phyloP scores from a whole-genome alignment of 2,329 filamentous ascomycete species.

The Fusarium sp. region DNA sequence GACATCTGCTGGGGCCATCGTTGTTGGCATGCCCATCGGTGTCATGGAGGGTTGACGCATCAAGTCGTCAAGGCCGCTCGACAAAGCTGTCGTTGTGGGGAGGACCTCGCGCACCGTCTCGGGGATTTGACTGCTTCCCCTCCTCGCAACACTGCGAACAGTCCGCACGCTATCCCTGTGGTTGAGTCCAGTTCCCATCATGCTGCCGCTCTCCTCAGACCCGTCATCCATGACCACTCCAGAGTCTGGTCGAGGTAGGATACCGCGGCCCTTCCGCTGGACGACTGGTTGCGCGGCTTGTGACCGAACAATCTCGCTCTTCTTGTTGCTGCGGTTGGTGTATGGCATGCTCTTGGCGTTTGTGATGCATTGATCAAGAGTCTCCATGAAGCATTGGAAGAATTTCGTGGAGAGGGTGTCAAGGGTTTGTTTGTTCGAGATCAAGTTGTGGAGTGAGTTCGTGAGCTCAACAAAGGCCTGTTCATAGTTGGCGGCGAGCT shows the following conservation, averaged over 20 bases:
- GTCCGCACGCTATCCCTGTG: conserved; percentile 50
- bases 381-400: conserved; percentile 56
- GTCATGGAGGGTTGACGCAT: conserved; percentile 40
- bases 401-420: conserved; percentile 55
- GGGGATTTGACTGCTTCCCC: conserved; percentile 43
- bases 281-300: conserved; percentile 32
- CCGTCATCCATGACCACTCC: conserved; percentile 55
- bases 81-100: conserved; percentile 16
- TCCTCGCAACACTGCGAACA: conserved; percentile 31
- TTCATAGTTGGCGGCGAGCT: conserved; percentile 51
- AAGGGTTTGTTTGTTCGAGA: conserved; percentile 52
- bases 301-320: conserved; percentile 45
- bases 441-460: conserved; percentile 51
- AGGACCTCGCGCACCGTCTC: conserved; percentile 39
- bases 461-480: conserved; percentile 50
- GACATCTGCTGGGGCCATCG: conserved; percentile 39
- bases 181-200: conserved; percentile 34
- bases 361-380: conserved; percentile 51
- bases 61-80: conserved; percentile 34
- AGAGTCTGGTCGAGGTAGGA: conserved; percentile 52
- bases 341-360: conserved; percentile 54
- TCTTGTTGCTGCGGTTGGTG: conserved; percentile 56
- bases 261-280: conserved; percentile 41
- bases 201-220: conserved; percentile 53
- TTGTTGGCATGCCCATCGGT: conserved; percentile 15